Evolutionary conservation across 148 eudicot species (phyloP), one percentile per base, ranked within the genome.

Genomic region (Camellia japonica): DNA sequence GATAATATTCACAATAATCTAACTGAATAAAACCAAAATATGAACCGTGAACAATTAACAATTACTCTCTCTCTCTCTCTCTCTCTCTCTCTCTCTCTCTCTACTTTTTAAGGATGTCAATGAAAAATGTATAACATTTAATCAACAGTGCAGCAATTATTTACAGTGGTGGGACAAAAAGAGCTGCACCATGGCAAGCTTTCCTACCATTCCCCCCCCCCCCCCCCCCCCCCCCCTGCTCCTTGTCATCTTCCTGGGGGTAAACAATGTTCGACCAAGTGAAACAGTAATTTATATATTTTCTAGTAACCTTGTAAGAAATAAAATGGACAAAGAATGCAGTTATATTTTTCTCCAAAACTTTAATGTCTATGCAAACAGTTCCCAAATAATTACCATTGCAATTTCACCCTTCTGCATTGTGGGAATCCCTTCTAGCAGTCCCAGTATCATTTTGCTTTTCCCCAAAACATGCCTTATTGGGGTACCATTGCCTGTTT

Each of bases 321-420:
- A 56, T 58, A 20, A 23, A 54, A n/a, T 54, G 23, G 62, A 72
- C 0, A 3, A 56, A 14, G 9, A 58, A 58, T 8, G 63, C 62
- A 20, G 52, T 20, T 15, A 56, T 38, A 74, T 58, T 74, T 56
- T 56, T 13, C 7, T 12, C 23, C 14, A 18, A 54, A 20, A 15
- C 13, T n/a, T 56, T n/a, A 3, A 2, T 11, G 7, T 58, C 23
- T 20, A 44, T 58, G 42, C 9, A 54, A 72, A 49, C 68, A 61
- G 46, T n/a, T 20, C 30, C 16, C 23, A 61, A 56, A 76, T 63
- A 65, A 51, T 66, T 90, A 96, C 99, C 95, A 96, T 92, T 81
- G 97, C 87, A 85, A 93, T 88, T 96, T 96, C 99, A 81, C 98
- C 98, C 90, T 84, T 87, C 83, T 85, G 89, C 99, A 96, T 96